Evolutionary conservation across 208 protist genomes (phyloP).

Genomic region (Wallacemonas sp.): DNA sequence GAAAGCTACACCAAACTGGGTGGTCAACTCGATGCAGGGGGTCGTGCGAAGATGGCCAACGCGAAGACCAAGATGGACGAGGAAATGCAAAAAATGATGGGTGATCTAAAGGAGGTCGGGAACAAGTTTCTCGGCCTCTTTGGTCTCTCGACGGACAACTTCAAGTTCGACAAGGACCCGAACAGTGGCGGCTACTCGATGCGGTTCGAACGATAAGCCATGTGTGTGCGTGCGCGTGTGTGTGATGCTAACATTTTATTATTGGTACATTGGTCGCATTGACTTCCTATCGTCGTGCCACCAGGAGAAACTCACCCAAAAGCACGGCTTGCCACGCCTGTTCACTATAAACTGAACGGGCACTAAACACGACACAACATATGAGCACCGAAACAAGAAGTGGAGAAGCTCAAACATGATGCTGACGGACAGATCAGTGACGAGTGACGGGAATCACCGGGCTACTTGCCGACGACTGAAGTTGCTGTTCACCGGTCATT

Average conservation of each 20-base stretch:
- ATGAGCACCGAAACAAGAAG: too few relatives aligned
- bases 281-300: conserved; percentile 3
- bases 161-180: conserved; percentile 96
- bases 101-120: conserved; percentile 95
- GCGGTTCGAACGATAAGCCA: conserved; percentile 78
- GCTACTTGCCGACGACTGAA: too few relatives aligned
- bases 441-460: too few relatives aligned
- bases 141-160: conserved; percentile 96
- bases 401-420: too few relatives aligned
- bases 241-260: background rate
- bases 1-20: conserved; percentile 80
- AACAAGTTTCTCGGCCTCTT: conserved; percentile 96
- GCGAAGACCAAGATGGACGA: conserved; percentile 88
- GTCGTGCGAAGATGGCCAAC: conserved; percentile 37
- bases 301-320: too few relatives aligned
- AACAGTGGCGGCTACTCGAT: conserved; percentile 92
- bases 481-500: background rate
- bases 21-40: conserved; percentile 43
- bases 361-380: too few relatives aligned
- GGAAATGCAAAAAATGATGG: conserved; percentile 94
- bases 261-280: background rate
- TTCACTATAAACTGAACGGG: too few relatives aligned
- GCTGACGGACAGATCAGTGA: too few relatives aligned
- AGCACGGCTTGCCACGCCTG: too few relatives aligned
- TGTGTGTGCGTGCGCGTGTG: background rate